Base-by-base conservation (phyloP, 2,329 filamentous ascomycete species). In the Teratosphaeria pseudoeucalypti region DNA sequence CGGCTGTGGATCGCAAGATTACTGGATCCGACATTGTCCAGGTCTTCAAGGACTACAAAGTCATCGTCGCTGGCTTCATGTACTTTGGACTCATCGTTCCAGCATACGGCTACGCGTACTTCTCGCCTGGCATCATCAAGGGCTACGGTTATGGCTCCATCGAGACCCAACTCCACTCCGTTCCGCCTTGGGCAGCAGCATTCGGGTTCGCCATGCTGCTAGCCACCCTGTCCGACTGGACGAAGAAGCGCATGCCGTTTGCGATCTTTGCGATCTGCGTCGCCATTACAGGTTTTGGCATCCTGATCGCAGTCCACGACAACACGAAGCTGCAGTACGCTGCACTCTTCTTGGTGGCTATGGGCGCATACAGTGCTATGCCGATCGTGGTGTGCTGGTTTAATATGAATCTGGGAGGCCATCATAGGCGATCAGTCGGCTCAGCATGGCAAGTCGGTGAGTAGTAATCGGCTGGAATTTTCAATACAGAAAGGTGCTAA, bases 151-250 rank as follows among this genome's bases (percentile, higher is more conserved):
- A 82, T 72, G 72, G 74, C n/a, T 68, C 73, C 0, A 81, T 82
- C 62, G 72, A 80, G 62, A 82, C 80, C 0, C 81, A 82, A 59
- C 70, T 82, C 2, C 78, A 81, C 70, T 77, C 74, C 14, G 81
- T 82, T 0, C 81, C 81, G 3, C 80, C 85, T 0, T 88, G 84
- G 84, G 85, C 83, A 2, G 87, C 80, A 1, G 87, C 90, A 0
- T 96, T 95, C 66, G 87, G 71, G 4, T 89, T 94, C 67, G 86
- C 88, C 34, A 90, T 96, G 83, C 27, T 86, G 3, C 74, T 91
- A 3, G 91, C 92, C 0, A 83, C 78, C 56, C 66, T 85, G 23
- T 94, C 89, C 0, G 92, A 96, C 72, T 81, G 79, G 67, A 64
- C 83, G 11, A 80, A 81, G 37, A 90, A 95, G 68, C 87, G 92